A percentile compares a stretch with the other conserved stretches of the same genome.
These are phyloP conservation scores for Coemansia sp. DNA, from an alignment of 192 early-diverging fungal genomes.

Conservation along the genomic window DNA sequence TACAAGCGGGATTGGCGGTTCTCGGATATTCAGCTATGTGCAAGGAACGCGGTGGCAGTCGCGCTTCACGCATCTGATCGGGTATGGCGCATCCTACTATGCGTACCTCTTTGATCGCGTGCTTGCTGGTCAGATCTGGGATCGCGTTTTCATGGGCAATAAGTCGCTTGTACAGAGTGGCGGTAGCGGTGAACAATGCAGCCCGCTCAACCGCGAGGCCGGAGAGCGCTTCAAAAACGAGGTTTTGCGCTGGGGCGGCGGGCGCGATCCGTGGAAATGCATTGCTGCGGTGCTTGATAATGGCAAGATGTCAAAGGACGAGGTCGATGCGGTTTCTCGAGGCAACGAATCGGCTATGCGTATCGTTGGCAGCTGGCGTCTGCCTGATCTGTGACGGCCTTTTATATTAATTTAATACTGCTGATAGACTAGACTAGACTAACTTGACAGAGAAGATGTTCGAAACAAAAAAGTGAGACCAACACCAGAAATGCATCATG, in stretches of 20 bases:
- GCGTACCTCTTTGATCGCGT: constrained; percentile 89
- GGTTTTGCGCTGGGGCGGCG: constrained; percentile 91
- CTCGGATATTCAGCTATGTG: constrained; percentile 70
- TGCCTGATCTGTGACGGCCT: constrained; percentile 36
- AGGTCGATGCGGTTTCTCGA: constrained; percentile 52
- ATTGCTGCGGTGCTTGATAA: constrained; percentile 66
- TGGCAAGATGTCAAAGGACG: constrained; percentile 20
- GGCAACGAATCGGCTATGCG: constrained; percentile 70
- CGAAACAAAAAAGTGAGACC: neutral
- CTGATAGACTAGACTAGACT: neutral
- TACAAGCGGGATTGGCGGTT: constrained; percentile 30
- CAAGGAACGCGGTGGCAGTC: constrained; percentile 83
- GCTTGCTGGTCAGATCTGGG: constrained; percentile 78
- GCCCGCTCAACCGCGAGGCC: constrained; percentile 60
- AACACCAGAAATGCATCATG: neutral
- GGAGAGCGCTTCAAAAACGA: constrained; percentile 73
- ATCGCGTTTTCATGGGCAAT: constrained; percentile 62
- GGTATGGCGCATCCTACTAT: constrained; percentile 94
- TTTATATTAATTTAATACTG: neutral
- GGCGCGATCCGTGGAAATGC: constrained; percentile 86
- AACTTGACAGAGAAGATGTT: neutral
- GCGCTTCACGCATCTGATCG: constrained; percentile 88
- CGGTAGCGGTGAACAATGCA: neutral
- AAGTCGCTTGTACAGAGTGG: constrained; percentile 23
- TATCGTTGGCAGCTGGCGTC: constrained; percentile 73